phyloP scores from a whole-genome alignment of 2,329 filamentous ascomycete genomes.

The Arachnomyces sp. region DNA sequence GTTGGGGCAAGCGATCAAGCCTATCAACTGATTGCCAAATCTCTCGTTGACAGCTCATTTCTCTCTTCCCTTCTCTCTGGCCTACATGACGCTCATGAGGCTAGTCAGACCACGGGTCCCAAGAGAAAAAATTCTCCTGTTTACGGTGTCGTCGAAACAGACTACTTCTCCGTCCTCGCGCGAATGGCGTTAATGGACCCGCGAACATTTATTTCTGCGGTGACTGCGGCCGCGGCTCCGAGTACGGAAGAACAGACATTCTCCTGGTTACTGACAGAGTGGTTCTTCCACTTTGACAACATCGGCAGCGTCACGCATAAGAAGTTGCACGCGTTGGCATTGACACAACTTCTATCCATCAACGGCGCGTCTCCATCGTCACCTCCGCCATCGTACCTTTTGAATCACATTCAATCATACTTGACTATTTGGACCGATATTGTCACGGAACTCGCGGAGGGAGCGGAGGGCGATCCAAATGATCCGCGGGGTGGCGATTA shows the following conservation, averaged over 20 bases:
- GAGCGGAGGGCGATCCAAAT: constrained; percentile 28
- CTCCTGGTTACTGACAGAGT: constrained; percentile 40
- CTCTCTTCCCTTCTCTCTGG: constrained; percentile 57
- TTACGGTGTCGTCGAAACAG: constrained; percentile 67
- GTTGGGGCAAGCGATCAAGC: constrained; percentile 51
- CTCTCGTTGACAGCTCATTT: constrained; percentile 58
- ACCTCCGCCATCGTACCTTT: constrained; percentile 33
- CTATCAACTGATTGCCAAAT: constrained; percentile 56
- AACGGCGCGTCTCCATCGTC: constrained; percentile 23
- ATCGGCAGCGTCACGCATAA: constrained; percentile 40
- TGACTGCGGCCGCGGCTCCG: constrained; percentile 29
- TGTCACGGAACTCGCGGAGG: constrained; percentile 37
- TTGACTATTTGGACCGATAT: constrained; percentile 42
- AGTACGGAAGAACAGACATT: constrained; percentile 28
- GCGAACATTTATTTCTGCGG: constrained; percentile 52
- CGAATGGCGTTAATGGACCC: constrained; percentile 70
- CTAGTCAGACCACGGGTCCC: constrained; percentile 75
- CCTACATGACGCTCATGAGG: constrained; percentile 61
- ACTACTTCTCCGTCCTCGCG: constrained; percentile 77
- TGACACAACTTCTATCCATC: constrained; percentile 38
- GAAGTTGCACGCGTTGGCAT: constrained; percentile 40
- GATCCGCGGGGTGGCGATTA: constrained; percentile 31
- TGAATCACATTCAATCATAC: constrained; percentile 39
- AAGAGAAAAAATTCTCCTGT: constrained; percentile 62
- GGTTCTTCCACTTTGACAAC: constrained; percentile 43